A percentile compares a stretch with the other conserved stretches of the same genome.
Evolutionary conservation across 495 filamentous ascomycete species (phyloP).

Genomic region (Penicillium silybi): DNA sequence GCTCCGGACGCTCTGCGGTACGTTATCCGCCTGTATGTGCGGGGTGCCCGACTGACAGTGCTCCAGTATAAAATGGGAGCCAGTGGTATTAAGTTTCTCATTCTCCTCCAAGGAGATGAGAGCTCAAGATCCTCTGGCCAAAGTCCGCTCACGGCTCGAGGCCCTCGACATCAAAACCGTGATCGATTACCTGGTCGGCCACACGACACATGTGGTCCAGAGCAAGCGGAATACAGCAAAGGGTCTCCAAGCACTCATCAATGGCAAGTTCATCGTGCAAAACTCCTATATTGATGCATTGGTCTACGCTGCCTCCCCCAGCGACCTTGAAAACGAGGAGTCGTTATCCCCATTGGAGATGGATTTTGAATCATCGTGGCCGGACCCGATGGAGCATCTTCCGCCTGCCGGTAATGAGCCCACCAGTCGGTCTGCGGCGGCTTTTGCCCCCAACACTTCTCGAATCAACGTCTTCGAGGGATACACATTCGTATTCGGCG

Average conservation of each 20-base stretch:
- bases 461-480: conserved; percentile 75
- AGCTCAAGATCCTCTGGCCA: conserved; percentile 60
- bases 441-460: conserved; percentile 64
- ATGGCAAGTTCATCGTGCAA: conserved; percentile 75
- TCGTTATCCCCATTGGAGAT: conserved; percentile 65
- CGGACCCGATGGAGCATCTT: conserved; percentile 64
- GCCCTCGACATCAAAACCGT: conserved; percentile 83
- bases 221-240: conserved; percentile 87
- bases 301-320: conserved; percentile 59
- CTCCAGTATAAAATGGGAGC: conserved; percentile 68
- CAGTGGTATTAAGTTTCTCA: conserved; percentile 76
- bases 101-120: conserved; percentile 72
- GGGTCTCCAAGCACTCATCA: conserved; percentile 81
- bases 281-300: conserved; percentile 70
- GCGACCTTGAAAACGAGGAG: conserved; percentile 49
- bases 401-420: conserved; percentile 75
- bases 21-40: neutral
- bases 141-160: conserved; percentile 62
- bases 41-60: neutral
- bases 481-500: conserved; percentile 85
- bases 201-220: conserved; percentile 84
- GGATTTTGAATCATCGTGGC: conserved; percentile 82
- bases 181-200: conserved; percentile 59
- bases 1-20: conserved; percentile 54
- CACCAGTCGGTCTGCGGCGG: conserved; percentile 51